Conservation (phyloP, 192 early-diverging fungal genomes). For the Entophlyctis luteolus region DNA sequence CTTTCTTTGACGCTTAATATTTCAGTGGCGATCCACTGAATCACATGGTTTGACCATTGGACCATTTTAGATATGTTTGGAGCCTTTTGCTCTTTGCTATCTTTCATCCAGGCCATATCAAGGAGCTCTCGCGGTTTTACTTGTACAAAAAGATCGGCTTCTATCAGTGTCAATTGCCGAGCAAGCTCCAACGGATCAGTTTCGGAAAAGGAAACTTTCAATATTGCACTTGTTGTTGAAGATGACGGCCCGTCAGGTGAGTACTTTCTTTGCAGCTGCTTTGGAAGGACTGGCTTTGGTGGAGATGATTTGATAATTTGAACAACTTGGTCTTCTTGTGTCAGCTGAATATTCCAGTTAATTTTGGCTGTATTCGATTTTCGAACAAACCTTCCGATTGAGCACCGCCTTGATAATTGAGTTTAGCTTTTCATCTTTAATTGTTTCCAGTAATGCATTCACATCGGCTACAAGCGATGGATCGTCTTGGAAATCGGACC, state of each 20-base stretch:
- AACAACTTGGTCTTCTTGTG: slow-evolving; percentile 22
- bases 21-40: slow-evolving; percentile 55
- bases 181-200: slow-evolving; percentile 56
- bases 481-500: slow-evolving; percentile 51
- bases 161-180: slow-evolving; percentile 54
- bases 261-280: slow-evolving; percentile 36
- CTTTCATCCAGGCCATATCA: slow-evolving; percentile 56
- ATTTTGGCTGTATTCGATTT: neutral
- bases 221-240: neutral
- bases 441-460: slow-evolving; percentile 33
- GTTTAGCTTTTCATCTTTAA: slow-evolving; percentile 38
- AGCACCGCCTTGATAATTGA: slow-evolving; percentile 32
- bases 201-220: slow-evolving; percentile 43
- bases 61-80: slow-evolving; percentile 54
- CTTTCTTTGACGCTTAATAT: slow-evolving; percentile 49
- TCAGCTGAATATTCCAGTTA: slow-evolving; percentile 4
- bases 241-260: slow-evolving; percentile 21
- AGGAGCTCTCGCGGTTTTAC: slow-evolving; percentile 53
- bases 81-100: slow-evolving; percentile 50
- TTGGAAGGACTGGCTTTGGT: slow-evolving; percentile 55
- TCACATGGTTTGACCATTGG: slow-evolving; percentile 56
- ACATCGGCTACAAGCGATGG: slow-evolving; percentile 34
- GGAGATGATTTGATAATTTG: slow-evolving; percentile 20
- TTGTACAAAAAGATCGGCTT: slow-evolving; percentile 48
- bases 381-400: slow-evolving; percentile 26